Percentiles rank a stretch among this genome's conserved stretches.
These are phyloP conservation scores for Syncephalis plumigaleata DNA, from an alignment of 371 early-diverging fungal genomes.

Conservation along the genomic window DNA sequence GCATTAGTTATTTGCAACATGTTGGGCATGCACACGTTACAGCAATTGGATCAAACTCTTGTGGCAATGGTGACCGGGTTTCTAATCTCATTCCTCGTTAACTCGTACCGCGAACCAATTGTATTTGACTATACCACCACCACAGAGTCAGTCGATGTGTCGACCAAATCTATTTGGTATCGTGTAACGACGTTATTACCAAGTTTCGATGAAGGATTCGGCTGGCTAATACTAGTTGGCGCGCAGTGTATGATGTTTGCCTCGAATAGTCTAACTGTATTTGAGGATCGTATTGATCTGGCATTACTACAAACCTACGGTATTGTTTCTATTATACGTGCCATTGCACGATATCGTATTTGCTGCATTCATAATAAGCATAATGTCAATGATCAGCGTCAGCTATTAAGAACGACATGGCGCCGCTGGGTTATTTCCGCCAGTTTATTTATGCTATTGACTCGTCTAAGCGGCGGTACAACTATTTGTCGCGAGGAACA, in stretches of 20 bases:
- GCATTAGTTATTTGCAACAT: neutral
- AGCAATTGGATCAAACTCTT: too few relatives aligned
- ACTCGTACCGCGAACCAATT: neutral
- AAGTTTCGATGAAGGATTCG: too few relatives aligned
- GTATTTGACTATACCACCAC: constrained; percentile 1
- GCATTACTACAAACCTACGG: constrained; percentile 43
- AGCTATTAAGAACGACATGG: constrained; percentile 17
- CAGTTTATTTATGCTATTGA: constrained; percentile 27
- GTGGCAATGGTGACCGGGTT: neutral
- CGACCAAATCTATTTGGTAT: too few relatives aligned
- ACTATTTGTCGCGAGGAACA: constrained; percentile 86
- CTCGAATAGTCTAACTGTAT: constrained; percentile 78
- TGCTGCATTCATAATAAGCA: neutral
- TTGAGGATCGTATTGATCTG: constrained; percentile 58
- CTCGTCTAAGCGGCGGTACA: constrained; percentile 32
- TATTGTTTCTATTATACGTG: constrained; percentile 17
- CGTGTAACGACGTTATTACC: too few relatives aligned
- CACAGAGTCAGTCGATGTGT: too few relatives aligned
- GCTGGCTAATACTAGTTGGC: constrained; percentile 17
- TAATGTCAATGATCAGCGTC: neutral
- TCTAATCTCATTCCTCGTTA: neutral
- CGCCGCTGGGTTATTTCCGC: constrained; percentile 15
- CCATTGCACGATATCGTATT: constrained; percentile 4
- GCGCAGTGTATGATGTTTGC: constrained; percentile 44
- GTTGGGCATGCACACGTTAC: constrained; percentile 2